These are phyloP conservation scores for Calocera cornea DNA, from an alignment of 768 basidiomycete species.

Conservation along the genomic window DNA sequence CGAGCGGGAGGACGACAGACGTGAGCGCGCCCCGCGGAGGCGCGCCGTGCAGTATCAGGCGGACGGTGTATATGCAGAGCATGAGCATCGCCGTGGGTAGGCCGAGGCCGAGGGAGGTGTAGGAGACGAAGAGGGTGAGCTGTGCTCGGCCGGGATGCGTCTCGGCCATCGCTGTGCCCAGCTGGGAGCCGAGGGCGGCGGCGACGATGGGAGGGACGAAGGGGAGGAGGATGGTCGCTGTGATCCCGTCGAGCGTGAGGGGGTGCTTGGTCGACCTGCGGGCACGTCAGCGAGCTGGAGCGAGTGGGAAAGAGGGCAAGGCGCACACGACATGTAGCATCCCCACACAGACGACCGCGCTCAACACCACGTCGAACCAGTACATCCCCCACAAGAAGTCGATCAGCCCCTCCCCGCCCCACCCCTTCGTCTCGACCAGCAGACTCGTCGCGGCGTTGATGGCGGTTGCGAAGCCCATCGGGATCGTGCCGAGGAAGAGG, in stretches of 20 bases:
- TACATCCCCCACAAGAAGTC: slow-evolving; percentile 49
- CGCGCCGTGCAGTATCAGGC: slow-evolving; percentile 11
- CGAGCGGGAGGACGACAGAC: slow-evolving; percentile 24
- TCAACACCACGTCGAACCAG: slow-evolving; percentile 51
- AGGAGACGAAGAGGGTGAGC: slow-evolving; percentile 39
- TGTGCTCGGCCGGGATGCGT: slow-evolving; percentile 38
- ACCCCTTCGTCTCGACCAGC: slow-evolving; percentile 31
- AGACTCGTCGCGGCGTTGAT: slow-evolving; percentile 38
- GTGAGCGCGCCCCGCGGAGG: slow-evolving; percentile 14
- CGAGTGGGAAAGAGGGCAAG: background rate
- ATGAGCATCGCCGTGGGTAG: slow-evolving; percentile 10
- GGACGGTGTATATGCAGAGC: slow-evolving; percentile 10
- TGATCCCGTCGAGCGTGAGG: slow-evolving; percentile 44
- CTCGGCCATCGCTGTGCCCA: slow-evolving; percentile 37
- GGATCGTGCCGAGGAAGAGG: slow-evolving; percentile 33
- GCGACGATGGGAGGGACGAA: slow-evolving; percentile 61
- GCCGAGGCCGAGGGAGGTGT: slow-evolving; percentile 34
- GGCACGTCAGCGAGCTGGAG: background rate
- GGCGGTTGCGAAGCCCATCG: slow-evolving; percentile 50
- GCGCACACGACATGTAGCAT: slow-evolving; percentile 55
- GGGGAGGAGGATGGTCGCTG: slow-evolving; percentile 58
- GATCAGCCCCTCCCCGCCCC: slow-evolving; percentile 41
- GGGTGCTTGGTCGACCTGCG: slow-evolving; percentile 44
- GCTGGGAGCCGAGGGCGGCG: slow-evolving; percentile 48
- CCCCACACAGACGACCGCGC: slow-evolving; percentile 46